Percentiles rank a stretch among this genome's conserved stretches.
Conservation (phyloP, 1,284 basidiomycete genomes). For the Ganoderma lingzhi region DNA sequence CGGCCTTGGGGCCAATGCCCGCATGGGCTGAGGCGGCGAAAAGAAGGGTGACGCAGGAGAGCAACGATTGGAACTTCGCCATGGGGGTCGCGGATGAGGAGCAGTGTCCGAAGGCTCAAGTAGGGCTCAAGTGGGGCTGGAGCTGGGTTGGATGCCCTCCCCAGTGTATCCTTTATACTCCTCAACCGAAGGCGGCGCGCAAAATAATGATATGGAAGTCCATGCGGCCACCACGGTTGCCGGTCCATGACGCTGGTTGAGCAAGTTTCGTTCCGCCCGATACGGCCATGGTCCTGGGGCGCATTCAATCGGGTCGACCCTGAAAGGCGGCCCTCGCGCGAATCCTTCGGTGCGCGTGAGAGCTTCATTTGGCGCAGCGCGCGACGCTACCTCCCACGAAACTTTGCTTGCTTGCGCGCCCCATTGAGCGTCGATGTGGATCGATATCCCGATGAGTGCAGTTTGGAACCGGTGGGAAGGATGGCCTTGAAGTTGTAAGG, state of each 20-base stretch:
- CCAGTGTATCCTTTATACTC: slow-evolving; percentile 24
- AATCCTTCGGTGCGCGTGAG: slow-evolving; percentile 24
- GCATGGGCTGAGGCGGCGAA: slow-evolving; percentile 22
- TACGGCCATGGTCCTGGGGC: slow-evolving; percentile 9
- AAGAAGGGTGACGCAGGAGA: slow-evolving; percentile 24
- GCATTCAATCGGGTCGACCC: slow-evolving; percentile 23
- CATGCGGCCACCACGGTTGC: neutral
- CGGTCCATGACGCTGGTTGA: slow-evolving; percentile 6
- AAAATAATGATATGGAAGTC: neutral
- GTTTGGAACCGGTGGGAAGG: slow-evolving; percentile 24
- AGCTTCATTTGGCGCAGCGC: slow-evolving; percentile 10
- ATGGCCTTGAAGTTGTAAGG: neutral
- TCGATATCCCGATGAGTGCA: slow-evolving; percentile 16
- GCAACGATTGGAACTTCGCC: slow-evolving; percentile 27
- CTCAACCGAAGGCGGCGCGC: slow-evolving; percentile 5
- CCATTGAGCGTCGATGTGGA: slow-evolving; percentile 16
- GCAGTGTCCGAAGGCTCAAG: slow-evolving; percentile 16
- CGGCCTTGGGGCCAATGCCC: slow-evolving; percentile 32
- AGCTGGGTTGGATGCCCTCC: slow-evolving; percentile 11
- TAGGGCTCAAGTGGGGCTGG: slow-evolving; percentile 18
- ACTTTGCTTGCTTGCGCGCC: slow-evolving; percentile 16
- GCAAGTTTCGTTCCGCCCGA: slow-evolving; percentile 10
- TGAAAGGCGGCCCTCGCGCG: slow-evolving; percentile 31
- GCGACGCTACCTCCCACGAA: slow-evolving; percentile 18
- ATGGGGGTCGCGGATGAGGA: slow-evolving; percentile 11